These are phyloP conservation scores for Botrytis hyacinthi DNA, from an alignment of 2,329 filamentous ascomycete genomes.

Conservation along the genomic window DNA sequence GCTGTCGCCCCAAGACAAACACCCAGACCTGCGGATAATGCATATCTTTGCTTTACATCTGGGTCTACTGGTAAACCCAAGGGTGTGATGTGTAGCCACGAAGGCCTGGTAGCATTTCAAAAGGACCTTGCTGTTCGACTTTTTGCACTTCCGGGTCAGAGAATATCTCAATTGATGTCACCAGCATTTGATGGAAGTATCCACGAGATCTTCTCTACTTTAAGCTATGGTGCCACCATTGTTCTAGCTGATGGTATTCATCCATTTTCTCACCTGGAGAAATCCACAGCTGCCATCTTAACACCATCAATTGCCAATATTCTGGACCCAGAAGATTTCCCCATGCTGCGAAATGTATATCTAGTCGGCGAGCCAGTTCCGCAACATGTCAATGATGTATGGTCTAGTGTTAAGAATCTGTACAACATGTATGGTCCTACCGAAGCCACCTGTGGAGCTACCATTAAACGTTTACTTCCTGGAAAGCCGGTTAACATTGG, in stretches of 20 bases:
- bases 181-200: slow-evolving; percentile 47
- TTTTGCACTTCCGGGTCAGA: slow-evolving; percentile 37
- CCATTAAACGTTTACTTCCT: slow-evolving; percentile 37
- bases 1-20: not conserved
- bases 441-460: slow-evolving; percentile 41
- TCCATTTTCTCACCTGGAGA: slow-evolving; percentile 20
- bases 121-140: slow-evolving; percentile 39
- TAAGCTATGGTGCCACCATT: slow-evolving; percentile 16
- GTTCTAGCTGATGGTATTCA: not conserved
- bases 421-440: slow-evolving; percentile 49
- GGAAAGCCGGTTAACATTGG: slow-evolving; percentile 41
- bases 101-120: slow-evolving; percentile 41
- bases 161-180: slow-evolving; percentile 45
- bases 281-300: slow-evolving; percentile 9
- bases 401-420: slow-evolving; percentile 36
- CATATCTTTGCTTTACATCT: slow-evolving; percentile 47
- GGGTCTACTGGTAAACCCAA: slow-evolving; percentile 47
- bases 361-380: slow-evolving; percentile 43
- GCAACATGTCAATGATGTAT: slow-evolving; percentile 38
- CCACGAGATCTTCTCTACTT: slow-evolving; percentile 33
- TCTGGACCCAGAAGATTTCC: slow-evolving; percentile 13
- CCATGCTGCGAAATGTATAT: slow-evolving; percentile 34
- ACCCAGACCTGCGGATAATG: slow-evolving; percentile 24
- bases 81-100: slow-evolving; percentile 42
- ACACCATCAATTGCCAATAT: slow-evolving; percentile 20